Evolutionary conservation across 208 protist genomes (phyloP).

Genomic region (Zelonia costaricensis): DNA sequence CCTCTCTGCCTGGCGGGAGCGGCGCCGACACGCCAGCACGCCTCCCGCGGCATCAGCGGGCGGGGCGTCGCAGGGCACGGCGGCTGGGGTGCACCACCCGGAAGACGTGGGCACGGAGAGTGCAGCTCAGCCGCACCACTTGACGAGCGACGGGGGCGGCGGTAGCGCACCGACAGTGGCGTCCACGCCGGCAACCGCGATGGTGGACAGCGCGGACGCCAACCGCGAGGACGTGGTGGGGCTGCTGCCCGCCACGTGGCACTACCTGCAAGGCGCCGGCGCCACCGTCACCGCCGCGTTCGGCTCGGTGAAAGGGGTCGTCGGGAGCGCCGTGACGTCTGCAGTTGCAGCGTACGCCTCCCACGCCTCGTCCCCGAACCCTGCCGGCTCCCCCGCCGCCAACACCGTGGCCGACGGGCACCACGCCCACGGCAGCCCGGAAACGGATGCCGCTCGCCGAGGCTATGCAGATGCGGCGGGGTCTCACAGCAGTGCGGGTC

Average conservation of each 20-base stretch:
- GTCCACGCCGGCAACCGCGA: background rate
- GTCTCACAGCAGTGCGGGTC: too few species aligned
- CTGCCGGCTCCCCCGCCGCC: background rate
- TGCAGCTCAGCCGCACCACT: too few species aligned
- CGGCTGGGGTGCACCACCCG: too few species aligned
- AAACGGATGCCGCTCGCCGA: too few species aligned
- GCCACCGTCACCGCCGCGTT: slow-evolving; percentile 18
- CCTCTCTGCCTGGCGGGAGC: slow-evolving; percentile 5
- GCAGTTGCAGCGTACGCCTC: too few species aligned
- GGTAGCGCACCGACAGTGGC: background rate
- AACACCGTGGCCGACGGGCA: too few species aligned
- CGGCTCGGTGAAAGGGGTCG: slow-evolving; percentile 3
- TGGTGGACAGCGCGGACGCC: background rate
- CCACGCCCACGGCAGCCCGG: too few species aligned
- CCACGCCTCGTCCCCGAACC: slow-evolving; percentile 1
- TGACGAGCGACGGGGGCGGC: background rate
- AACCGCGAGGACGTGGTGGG: slow-evolving; percentile 14
- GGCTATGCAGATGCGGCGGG: too few species aligned
- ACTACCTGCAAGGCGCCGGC: slow-evolving; percentile 21
- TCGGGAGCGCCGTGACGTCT: background rate
- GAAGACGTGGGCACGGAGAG: too few species aligned
- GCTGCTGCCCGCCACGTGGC: slow-evolving; percentile 27
- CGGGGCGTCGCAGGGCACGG: too few species aligned
- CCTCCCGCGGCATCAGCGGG: too few species aligned
- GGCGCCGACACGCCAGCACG: background rate